Evolutionary conservation across 2,329 filamentous ascomycete species (phyloP).

Genomic region (Lachnellula suecica): DNA sequence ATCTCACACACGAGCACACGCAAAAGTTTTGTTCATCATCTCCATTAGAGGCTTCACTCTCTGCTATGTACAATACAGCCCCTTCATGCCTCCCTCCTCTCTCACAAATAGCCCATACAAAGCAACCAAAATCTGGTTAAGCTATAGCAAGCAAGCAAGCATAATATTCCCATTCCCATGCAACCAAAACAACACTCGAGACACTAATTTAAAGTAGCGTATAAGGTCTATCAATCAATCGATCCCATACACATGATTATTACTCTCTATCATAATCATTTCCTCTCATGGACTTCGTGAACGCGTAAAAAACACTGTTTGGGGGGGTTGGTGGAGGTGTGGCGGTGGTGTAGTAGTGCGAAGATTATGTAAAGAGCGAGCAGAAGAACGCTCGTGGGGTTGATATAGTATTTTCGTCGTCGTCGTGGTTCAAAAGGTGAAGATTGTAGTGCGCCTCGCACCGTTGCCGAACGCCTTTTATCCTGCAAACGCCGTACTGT

Average conservation of each 20-base stretch:
- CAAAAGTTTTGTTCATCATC: background rate
- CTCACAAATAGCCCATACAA: slow-evolving; percentile 17
- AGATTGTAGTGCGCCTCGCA: slow-evolving; percentile 4
- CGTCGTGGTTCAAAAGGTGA: slow-evolving; percentile 7
- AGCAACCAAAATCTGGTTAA: slow-evolving; percentile 23
- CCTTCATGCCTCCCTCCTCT: background rate
- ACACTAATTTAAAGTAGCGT: slow-evolving; percentile 7
- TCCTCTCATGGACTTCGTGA: slow-evolving; percentile 28
- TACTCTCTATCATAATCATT: slow-evolving; percentile 21
- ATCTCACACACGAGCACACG: too few relatives aligned
- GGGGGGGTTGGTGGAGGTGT: background rate
- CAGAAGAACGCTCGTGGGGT: slow-evolving; percentile 16
- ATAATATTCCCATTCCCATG: too few relatives aligned
- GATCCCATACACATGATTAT: slow-evolving; percentile 14
- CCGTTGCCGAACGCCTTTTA: slow-evolving; percentile 18
- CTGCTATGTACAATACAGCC: background rate
- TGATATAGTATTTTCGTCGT: slow-evolving; percentile 20
- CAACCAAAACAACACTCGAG: too few relatives aligned
- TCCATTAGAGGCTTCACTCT: background rate
- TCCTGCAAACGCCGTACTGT: slow-evolving; percentile 28
- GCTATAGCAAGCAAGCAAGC: slow-evolving; percentile 19
- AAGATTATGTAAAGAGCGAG: slow-evolving; percentile 28
- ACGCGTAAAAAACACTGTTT: slow-evolving; percentile 25
- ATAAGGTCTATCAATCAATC: slow-evolving; percentile 7
- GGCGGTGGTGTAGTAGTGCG: too few relatives aligned